Evolutionary conservation across 148 eudicot species (phyloP).

Genomic region (Polygonum aviculare): DNA sequence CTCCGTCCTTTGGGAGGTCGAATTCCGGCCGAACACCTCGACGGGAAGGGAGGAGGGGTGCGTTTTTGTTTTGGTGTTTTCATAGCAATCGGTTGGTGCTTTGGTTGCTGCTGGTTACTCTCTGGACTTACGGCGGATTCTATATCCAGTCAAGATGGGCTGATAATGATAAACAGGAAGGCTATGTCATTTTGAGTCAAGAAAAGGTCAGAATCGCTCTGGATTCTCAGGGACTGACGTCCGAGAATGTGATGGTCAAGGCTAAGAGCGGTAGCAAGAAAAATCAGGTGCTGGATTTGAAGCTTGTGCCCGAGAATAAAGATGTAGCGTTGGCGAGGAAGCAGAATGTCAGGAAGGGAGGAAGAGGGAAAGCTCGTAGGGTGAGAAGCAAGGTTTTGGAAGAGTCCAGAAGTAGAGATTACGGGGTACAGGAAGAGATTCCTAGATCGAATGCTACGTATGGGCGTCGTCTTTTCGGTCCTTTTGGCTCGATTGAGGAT

Average conservation of each 20-base stretch:
- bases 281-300: constrained; percentile 19
- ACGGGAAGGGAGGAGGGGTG: constrained; percentile 41
- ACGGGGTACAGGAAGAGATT: constrained; percentile 50
- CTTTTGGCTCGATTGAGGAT: constrained; percentile 82
- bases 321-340: constrained; percentile 30
- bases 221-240: constrained; percentile 27
- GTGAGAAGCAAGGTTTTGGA: constrained; percentile 23
- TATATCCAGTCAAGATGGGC: constrained; percentile 96
- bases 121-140: constrained; percentile 94
- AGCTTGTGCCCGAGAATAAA: constrained; percentile 14
- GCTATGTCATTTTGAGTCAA: constrained; percentile 47
- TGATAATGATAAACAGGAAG: constrained; percentile 64
- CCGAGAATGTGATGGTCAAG: constrained; percentile 20
- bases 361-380: constrained; percentile 34
- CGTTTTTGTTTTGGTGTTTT: constrained; percentile 38
- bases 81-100: constrained; percentile 64
- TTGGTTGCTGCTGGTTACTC: constrained; percentile 90
- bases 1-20: constrained; percentile 67
- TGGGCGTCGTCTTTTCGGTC: constrained; percentile 74
- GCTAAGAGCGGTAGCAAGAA: constrained; percentile 14
- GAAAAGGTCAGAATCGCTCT: constrained; percentile 22
- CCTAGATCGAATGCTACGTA: constrained; percentile 55
- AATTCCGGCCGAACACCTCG: constrained; percentile 66
- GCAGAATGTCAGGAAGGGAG: constrained; percentile 22
- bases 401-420: constrained; percentile 22